Percentiles rank a stretch among this genome's conserved stretches.
phyloP scores from a whole-genome alignment of 768 basidiomycete genomes.

The Lactarius hatsudake region DNA sequence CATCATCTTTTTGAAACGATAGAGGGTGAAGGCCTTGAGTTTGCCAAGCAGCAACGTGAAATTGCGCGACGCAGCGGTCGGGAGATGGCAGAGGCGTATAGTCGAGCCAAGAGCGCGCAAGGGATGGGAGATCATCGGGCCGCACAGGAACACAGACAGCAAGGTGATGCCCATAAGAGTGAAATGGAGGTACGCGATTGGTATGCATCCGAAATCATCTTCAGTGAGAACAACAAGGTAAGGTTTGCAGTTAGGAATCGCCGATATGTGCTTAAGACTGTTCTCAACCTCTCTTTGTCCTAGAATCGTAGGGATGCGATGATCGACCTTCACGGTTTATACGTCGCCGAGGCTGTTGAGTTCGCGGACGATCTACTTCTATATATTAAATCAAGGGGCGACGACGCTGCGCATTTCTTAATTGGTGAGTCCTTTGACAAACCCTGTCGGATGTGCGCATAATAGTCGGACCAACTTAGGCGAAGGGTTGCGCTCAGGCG shows the following conservation, averaged over 20 bases:
- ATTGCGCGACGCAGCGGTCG: background rate
- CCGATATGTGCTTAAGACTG: background rate
- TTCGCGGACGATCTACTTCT: slow-evolving; percentile 2
- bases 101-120: slow-evolving; percentile 5
- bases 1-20: background rate
- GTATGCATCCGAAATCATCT: slow-evolving; percentile 4
- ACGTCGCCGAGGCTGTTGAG: slow-evolving; percentile 8
- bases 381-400: background rate
- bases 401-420: slow-evolving; percentile 4
- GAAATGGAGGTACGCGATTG: background rate
- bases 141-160: background rate
- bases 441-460: background rate
- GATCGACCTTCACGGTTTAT: slow-evolving; percentile 17
- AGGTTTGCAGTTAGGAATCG: slow-evolving; percentile 5
- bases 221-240: slow-evolving; percentile 9
- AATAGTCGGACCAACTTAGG: background rate
- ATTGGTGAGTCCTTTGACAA: slow-evolving; percentile 7
- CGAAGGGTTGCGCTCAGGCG: background rate
- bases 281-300: background rate
- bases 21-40: background rate
- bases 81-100: background rate
- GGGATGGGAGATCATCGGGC: background rate
- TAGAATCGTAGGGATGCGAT: background rate
- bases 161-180: background rate
- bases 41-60: background rate